Conservation (phyloP, 257 asterid species). For the Striga asiatica region DNA sequence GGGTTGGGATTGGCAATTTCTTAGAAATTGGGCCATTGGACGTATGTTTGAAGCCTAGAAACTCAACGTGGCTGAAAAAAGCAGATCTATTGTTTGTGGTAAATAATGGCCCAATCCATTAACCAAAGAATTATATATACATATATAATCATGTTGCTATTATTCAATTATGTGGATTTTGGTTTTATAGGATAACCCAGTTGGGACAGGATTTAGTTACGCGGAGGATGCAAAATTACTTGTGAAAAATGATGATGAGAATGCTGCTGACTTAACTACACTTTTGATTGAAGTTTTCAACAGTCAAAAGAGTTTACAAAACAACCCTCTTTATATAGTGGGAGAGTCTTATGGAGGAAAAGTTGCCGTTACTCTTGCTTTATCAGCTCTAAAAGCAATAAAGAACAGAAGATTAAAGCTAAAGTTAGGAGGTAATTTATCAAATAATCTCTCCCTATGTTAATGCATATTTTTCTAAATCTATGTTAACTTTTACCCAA, state of each 20-base stretch:
- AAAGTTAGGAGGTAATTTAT: slow-evolving; percentile 50
- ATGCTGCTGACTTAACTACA: slow-evolving; percentile 60
- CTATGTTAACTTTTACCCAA: too few species aligned
- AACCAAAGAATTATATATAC: too few species aligned
- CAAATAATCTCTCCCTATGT: too few species aligned
- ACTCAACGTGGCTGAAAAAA: slow-evolving; percentile 61
- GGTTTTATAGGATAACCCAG: slow-evolving; percentile 63
- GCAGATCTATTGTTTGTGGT: slow-evolving; percentile 87
- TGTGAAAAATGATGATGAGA: slow-evolving; percentile 68
- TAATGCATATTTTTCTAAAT: too few species aligned
- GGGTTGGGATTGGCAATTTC: slow-evolving; percentile 73
- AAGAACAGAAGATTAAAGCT: slow-evolving; percentile 55
- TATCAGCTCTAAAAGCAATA: slow-evolving; percentile 57
- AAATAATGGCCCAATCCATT: too few species aligned
- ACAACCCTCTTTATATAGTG: slow-evolving; percentile 63
- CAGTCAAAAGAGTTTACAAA: slow-evolving; percentile 36
- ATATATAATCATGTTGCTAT: neutral
- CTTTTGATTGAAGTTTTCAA: slow-evolving; percentile 54
- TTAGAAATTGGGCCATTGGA: slow-evolving; percentile 72
- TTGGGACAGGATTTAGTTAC: slow-evolving; percentile 80
- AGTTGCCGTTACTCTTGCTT: slow-evolving; percentile 75
- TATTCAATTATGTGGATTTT: neutral
- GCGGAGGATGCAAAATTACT: slow-evolving; percentile 46
- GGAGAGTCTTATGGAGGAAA: slow-evolving; percentile 97
- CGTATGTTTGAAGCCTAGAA: slow-evolving; percentile 51